Conservation (phyloP, 345 rosid species). For the Brassica juncea region DNA sequence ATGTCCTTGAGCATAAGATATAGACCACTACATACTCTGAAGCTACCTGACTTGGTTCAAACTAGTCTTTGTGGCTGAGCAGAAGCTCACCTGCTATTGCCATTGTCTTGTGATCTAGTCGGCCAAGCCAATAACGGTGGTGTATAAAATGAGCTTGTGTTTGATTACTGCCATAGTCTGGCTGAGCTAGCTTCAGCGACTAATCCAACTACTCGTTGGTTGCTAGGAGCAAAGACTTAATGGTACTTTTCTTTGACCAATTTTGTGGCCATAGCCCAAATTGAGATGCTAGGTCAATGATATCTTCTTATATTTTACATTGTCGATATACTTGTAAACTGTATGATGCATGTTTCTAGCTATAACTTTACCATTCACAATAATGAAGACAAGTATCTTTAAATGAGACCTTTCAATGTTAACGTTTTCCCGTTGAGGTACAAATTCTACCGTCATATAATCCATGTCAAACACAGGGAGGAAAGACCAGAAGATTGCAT, state of each 20-base stretch:
- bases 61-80: neutral
- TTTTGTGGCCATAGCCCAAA: neutral
- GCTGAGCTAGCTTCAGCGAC: slow-evolving; percentile 15
- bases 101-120: neutral
- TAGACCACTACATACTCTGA: slow-evolving; percentile 29
- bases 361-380: neutral
- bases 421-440: neutral
- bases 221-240: slow-evolving; percentile 5
- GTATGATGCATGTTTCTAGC: neutral
- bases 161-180: neutral
- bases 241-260: neutral
- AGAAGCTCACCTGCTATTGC: neutral
- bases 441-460: neutral
- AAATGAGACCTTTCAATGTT: neutral
- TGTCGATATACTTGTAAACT: neutral
- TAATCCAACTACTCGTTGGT: slow-evolving; percentile 10
- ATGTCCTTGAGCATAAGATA: slow-evolving; percentile 82
- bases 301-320: neutral
- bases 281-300: neutral
- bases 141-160: slow-evolving; percentile 7
- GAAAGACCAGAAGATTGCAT: neutral
- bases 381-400: neutral
- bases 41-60: neutral
- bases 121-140: slow-evolving; percentile 1
- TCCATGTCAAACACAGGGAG: neutral